A percentile compares a stretch with the other conserved stretches of the same genome.
Conservation (phyloP, 2,329 filamentous ascomycete species). For the Trichoderma pleuroti region DNA sequence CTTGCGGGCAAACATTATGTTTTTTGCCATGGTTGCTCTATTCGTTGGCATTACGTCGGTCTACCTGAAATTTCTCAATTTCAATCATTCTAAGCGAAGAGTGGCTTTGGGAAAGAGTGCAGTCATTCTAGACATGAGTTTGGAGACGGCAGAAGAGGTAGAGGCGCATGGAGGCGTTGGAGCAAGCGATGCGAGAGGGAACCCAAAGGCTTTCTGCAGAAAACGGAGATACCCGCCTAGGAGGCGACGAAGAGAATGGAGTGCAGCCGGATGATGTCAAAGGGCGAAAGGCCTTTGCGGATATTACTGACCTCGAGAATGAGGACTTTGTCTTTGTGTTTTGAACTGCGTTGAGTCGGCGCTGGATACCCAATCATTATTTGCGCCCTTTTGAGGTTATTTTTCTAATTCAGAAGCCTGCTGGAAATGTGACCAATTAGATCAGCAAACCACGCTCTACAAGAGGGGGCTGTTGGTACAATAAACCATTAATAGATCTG, state of each 20-base stretch:
- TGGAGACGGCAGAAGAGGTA: constrained; percentile 47
- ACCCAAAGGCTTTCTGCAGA: constrained; percentile 11
- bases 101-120: constrained; percentile 58
- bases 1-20: constrained; percentile 55
- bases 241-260: constrained; percentile 21
- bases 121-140: constrained; percentile 55
- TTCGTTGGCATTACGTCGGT: constrained; percentile 42
- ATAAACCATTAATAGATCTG: too few relatives aligned
- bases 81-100: constrained; percentile 50
- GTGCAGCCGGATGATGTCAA: constrained; percentile 17
- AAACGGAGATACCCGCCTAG: constrained; percentile 13
- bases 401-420: too few relatives aligned
- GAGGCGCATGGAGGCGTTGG: constrained; percentile 34
- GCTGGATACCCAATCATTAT: background rate
- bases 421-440: too few relatives aligned
- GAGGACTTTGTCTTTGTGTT: constrained; percentile 62
- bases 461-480: fast-evolving
- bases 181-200: constrained; percentile 23
- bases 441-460: too few relatives aligned
- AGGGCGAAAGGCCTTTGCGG: constrained; percentile 35
- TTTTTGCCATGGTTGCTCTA: constrained; percentile 58
- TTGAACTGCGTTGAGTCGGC: constrained; percentile 19
- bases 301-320: constrained; percentile 58
- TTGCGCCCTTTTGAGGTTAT: too few relatives aligned
- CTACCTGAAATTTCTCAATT: constrained; percentile 53